Base-by-base conservation (phyloP, 176 grass and related monocot genomes). In the Saccharum officinarum region DNA sequence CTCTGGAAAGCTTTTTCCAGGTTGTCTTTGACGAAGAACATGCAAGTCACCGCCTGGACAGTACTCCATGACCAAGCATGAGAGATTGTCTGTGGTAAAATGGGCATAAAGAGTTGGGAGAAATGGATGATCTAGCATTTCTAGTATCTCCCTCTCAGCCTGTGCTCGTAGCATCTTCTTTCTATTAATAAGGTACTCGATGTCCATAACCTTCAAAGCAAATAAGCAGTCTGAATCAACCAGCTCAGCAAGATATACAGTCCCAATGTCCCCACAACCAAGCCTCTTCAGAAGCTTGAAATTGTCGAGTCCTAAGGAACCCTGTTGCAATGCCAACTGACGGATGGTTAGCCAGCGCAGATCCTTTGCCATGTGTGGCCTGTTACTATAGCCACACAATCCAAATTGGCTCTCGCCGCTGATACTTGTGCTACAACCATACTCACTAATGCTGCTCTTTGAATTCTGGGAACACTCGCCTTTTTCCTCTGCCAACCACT, bases 161-260 rank as follows among this genome's bases (percentile, higher is more conserved):
- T 98, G 93, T 68, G 97, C 97, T 75, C 97, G 86, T 71, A 96
- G 67, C 93, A 98, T 90, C 86, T 98, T 98, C 83, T 94, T 95
- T 77, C 97, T 90, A 83, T 87, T 95, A 41, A 89, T 82, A 69
- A 98, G 83, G 85, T 91, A 98, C 70, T 98, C 93, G 5, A 96
- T 88, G 89, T 98, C 97, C 97, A 98, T 98, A 83, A 98, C 92
- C 82, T 98, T 98, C 84, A 98, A 83, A 77, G 97, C 97, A 87
- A 98, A 98, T 38, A 98, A 91, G 78, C 91, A 98, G 70, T 95
- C 93, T 23, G 96, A 87, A 71, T 89, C 91, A 78, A 85, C 89
- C 46, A 98, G 71, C 81, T 96, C 97, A 26, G 93, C 97, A 49
- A 98, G 88, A 87, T 96, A 98, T 37, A 98, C 97, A 44, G 91